Conservation (phyloP, 768 basidiomycete genomes). For the Cystofilobasidium macerans region DNA sequence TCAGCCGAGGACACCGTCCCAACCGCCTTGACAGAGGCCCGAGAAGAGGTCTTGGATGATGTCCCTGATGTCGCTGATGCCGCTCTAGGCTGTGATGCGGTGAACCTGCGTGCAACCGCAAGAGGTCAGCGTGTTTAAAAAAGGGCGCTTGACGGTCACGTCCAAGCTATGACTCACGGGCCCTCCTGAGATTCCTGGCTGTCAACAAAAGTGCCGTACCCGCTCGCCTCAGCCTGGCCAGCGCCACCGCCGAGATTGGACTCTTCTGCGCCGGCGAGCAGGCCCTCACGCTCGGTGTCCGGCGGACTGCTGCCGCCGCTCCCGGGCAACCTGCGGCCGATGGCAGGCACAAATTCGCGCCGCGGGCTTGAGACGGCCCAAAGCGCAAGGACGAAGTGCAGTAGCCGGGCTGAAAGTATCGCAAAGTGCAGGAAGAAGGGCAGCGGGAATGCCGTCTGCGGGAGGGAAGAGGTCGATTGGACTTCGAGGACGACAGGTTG, state of each 20-base stretch:
- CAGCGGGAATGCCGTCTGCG: conserved; percentile 19
- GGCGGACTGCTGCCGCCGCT: not conserved
- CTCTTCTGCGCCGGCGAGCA: not conserved
- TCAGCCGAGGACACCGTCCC: too few species aligned
- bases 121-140: too few species aligned
- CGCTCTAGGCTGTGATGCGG: too few species aligned
- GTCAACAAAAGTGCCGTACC: not conserved
- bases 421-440: conserved; percentile 18
- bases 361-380: conserved; percentile 17
- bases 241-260: not conserved
- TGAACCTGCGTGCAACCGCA: too few species aligned
- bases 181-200: not conserved
- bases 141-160: not conserved
- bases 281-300: not conserved
- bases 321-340: not conserved
- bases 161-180: not conserved
- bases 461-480: conserved; percentile 4
- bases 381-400: conserved; percentile 15
- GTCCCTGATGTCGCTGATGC: too few species aligned
- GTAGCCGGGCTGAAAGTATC: conserved; percentile 16
- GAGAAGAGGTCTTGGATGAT: too few species aligned
- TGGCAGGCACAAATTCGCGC: conserved; percentile 12
- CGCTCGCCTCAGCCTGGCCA: too few species aligned
- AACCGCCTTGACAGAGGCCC: too few species aligned
- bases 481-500: too few species aligned